These are phyloP conservation scores for Arthrinium puccinioides DNA, from an alignment of 2,329 filamentous ascomycete genomes.

Conservation along the genomic window DNA sequence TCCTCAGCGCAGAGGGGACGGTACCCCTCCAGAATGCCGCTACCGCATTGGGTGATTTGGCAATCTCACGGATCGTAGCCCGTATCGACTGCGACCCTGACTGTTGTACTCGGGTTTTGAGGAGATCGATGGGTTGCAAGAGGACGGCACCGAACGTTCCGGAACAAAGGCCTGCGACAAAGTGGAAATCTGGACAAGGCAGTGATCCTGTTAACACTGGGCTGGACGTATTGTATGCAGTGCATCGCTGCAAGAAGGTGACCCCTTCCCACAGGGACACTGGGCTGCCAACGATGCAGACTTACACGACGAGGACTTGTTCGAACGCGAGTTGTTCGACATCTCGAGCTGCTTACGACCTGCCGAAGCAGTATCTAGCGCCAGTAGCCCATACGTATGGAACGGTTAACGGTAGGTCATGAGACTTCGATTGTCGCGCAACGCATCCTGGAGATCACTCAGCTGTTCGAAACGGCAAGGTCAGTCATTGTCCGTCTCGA, in stretches of 20 bases:
- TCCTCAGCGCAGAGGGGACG: slow-evolving; percentile 84
- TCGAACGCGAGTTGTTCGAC: slow-evolving; percentile 5
- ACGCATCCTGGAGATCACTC: too few relatives aligned
- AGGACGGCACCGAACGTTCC: slow-evolving; percentile 84
- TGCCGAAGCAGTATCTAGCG: slow-evolving; percentile 8
- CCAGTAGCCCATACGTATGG: too few relatives aligned
- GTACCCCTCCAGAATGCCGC: slow-evolving; percentile 86
- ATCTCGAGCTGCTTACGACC: slow-evolving; percentile 3
- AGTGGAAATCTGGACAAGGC: slow-evolving; percentile 62
- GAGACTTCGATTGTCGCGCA: too few relatives aligned
- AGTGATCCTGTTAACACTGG: not conserved
- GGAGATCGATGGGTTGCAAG: slow-evolving; percentile 87
- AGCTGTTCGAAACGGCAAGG: too few relatives aligned
- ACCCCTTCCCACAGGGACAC: too few relatives aligned
- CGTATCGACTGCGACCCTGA: slow-evolving; percentile 64
- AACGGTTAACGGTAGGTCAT: too few relatives aligned
- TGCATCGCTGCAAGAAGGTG: too few relatives aligned
- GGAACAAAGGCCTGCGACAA: slow-evolving; percentile 79
- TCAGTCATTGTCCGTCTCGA: too few relatives aligned
- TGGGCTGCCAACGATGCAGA: too few relatives aligned
- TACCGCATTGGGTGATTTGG: slow-evolving; percentile 54
- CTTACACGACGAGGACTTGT: slow-evolving; percentile 9
- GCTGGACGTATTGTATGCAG: not conserved
- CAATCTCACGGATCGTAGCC: slow-evolving; percentile 62
- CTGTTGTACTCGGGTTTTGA: slow-evolving; percentile 95